phyloP scores from a whole-genome alignment of 2,329 filamentous ascomycete genomes.

The Lachnellula occidentalis region DNA sequence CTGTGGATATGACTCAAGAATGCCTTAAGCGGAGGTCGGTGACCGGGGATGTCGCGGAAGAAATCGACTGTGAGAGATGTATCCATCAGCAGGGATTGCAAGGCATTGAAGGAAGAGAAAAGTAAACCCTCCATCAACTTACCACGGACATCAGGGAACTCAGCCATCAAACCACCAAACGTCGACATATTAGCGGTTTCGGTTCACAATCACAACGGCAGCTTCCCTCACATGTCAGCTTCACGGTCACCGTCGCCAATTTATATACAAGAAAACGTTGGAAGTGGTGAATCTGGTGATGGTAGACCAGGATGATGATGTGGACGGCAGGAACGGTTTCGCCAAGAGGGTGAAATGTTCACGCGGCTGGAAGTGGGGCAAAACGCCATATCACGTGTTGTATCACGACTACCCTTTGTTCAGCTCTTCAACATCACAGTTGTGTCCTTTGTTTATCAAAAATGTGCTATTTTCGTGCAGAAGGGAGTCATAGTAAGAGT shows the following conservation, averaged over 20 bases:
- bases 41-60: slow-evolving; percentile 56
- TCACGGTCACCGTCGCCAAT: background rate
- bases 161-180: slow-evolving; percentile 64
- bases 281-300: background rate
- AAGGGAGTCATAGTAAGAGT: too few species aligned
- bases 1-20: slow-evolving; percentile 92
- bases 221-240: background rate
- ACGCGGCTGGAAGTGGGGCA: background rate
- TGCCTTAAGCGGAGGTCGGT: slow-evolving; percentile 65
- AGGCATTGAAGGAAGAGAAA: background rate
- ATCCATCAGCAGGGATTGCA: background rate
- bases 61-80: slow-evolving; percentile 66
- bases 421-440: too few species aligned
- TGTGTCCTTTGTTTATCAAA: too few species aligned
- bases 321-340: background rate
- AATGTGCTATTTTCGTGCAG: too few species aligned
- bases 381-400: background rate
- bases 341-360: background rate
- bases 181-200: slow-evolving; percentile 60
- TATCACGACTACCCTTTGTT: too few species aligned
- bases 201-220: background rate
- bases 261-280: background rate
- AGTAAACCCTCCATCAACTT: slow-evolving; percentile 22
- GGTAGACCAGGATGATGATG: background rate
- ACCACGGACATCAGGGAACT: slow-evolving; percentile 76